These are phyloP conservation scores for Paraconiothyrium sp. DNA, from an alignment of 2,329 filamentous ascomycete genomes.

Conservation along the genomic window DNA sequence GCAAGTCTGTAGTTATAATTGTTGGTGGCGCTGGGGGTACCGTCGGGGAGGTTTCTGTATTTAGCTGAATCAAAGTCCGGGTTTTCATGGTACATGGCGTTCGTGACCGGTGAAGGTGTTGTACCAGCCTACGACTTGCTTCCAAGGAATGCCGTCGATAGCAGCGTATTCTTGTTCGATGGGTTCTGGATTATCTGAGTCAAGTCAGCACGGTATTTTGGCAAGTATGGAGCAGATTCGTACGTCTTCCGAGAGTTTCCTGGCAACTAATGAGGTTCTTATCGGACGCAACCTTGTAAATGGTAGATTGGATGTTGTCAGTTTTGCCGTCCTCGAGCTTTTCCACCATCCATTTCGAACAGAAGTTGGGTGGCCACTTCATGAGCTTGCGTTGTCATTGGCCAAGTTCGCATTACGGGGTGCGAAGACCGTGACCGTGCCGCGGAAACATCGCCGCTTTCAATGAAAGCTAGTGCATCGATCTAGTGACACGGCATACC, in stretches of 20 bases:
- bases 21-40: constrained; percentile 8
- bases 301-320: constrained; percentile 11
- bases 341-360: constrained; percentile 3
- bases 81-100: constrained; percentile 9
- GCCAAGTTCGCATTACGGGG: constrained; percentile 10
- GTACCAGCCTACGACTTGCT: constrained; percentile 12
- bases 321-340: constrained; percentile 9
- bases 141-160: constrained; percentile 11
- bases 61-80: constrained; percentile 4
- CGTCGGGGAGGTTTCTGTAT: constrained; percentile 10
- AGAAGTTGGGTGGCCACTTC: not conserved
- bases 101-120: constrained; percentile 5
- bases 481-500: constrained; percentile 1
- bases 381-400: constrained; percentile 2
- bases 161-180: constrained; percentile 10
- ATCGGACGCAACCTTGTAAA: constrained; percentile 15
- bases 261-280: constrained; percentile 12
- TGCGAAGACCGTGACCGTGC: not conserved
- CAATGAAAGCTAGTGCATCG: constrained; percentile 3
- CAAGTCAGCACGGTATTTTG: constrained; percentile 12
- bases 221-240: constrained; percentile 9
- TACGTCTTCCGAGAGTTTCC: constrained; percentile 5
- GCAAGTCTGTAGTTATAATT: constrained; percentile 9
- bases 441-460: constrained; percentile 5
- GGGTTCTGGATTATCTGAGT: constrained; percentile 13